phyloP scores from a whole-genome alignment of 2,329 filamentous ascomycete genomes.

The Neofusicoccum cordaticola region DNA sequence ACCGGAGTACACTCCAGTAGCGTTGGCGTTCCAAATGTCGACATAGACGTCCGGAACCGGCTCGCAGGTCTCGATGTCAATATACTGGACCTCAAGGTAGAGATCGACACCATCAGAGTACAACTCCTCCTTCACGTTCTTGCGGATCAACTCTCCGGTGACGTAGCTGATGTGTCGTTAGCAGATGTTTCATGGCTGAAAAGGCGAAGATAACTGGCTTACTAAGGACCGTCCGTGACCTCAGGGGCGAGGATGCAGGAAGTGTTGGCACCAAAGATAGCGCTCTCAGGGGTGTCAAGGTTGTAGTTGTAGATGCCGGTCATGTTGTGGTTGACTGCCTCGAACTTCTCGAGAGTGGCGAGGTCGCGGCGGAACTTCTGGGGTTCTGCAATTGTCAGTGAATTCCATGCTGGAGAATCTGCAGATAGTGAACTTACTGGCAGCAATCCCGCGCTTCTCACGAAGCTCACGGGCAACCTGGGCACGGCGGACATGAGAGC shows the following conservation, averaged over 20 bases:
- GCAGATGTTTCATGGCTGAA: background rate
- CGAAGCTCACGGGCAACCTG: conserved; percentile 23
- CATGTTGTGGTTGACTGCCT: conserved; percentile 31
- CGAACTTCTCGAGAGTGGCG: conserved; percentile 29
- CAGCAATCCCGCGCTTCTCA: conserved; percentile 26
- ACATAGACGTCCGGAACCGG: conserved; percentile 48
- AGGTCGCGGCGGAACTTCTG: conserved; percentile 29
- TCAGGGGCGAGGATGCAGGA: conserved; percentile 36
- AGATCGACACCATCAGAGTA: conserved; percentile 44
- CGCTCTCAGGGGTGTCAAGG: conserved; percentile 23
- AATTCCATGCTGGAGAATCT: background rate
- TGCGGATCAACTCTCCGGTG: conserved; percentile 51
- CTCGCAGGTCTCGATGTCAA: conserved; percentile 55
- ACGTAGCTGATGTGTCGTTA: conserved; percentile 31
- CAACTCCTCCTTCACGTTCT: conserved; percentile 49
- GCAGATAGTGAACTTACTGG: conserved; percentile 15
- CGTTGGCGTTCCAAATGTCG: conserved; percentile 53
- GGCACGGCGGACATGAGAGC: conserved; percentile 24
- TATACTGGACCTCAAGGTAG: conserved; percentile 52
- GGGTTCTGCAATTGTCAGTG: conserved; percentile 16
- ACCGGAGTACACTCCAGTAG: conserved; percentile 43
- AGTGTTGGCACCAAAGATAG: conserved; percentile 32
- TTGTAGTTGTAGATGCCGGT: conserved; percentile 26
- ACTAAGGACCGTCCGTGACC: conserved; percentile 32
- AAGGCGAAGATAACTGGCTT: background rate